Evolutionary conservation across 2,329 filamentous ascomycete genomes (phyloP).

Genomic region (Monilinia fructicola): DNA sequence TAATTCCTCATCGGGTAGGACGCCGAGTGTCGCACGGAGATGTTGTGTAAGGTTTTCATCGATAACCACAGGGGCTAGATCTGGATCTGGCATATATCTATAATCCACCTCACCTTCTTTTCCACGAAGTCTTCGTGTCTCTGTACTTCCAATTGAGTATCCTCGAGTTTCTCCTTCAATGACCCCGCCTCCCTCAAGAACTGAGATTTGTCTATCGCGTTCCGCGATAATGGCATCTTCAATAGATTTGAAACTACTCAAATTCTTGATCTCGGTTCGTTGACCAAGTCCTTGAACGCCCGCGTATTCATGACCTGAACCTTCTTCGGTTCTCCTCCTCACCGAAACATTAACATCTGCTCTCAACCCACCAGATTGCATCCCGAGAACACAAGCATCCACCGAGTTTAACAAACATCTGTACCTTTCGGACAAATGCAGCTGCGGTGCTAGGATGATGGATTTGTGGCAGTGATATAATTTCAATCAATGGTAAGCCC

Average conservation of each 20-base stretch:
- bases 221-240: slow-evolving; percentile 94
- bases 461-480: slow-evolving; percentile 88
- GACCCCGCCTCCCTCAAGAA: slow-evolving; percentile 72
- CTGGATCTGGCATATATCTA: slow-evolving; percentile 96
- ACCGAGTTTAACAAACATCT: slow-evolving; percentile 77
- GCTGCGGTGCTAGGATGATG: slow-evolving; percentile 85
- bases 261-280: slow-evolving; percentile 94
- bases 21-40: slow-evolving; percentile 63
- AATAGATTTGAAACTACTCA: slow-evolving; percentile 91
- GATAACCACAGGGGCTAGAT: slow-evolving; percentile 78
- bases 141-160: slow-evolving; percentile 81
- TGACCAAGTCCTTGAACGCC: slow-evolving; percentile 70
- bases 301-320: slow-evolving; percentile 50
- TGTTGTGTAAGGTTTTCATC: slow-evolving; percentile 65
- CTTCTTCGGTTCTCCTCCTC: slow-evolving; percentile 48
- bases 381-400: slow-evolving; percentile 83
- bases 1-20: slow-evolving; percentile 70
- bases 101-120: slow-evolving; percentile 99
- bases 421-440: slow-evolving; percentile 84
- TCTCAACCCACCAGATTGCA: slow-evolving; percentile 88
- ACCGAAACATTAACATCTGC: slow-evolving; percentile 97
- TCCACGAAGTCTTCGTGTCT: slow-evolving; percentile 77
- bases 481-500: slow-evolving; percentile 87
- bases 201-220: slow-evolving; percentile 78
- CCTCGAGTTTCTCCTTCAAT: slow-evolving; percentile 87